Evolutionary conservation across 1,284 basidiomycete genomes (phyloP).

Genomic region (Coriolopsis trogii): DNA sequence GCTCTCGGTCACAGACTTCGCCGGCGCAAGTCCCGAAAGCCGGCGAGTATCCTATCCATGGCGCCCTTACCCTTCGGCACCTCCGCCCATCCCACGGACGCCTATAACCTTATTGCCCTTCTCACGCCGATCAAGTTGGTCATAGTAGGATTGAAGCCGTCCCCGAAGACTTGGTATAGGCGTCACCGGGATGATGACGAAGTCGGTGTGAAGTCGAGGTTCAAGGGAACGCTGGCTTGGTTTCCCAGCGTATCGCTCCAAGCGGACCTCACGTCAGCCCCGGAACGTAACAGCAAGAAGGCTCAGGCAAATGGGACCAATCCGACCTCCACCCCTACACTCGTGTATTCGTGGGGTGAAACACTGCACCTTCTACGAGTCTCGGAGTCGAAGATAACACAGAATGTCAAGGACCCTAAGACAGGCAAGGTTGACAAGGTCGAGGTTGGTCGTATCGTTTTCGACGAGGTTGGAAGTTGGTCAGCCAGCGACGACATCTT

Average conservation of each 20-base stretch:
- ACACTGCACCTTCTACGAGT: constrained; percentile 68
- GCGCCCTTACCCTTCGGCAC: constrained; percentile 85
- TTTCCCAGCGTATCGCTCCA: constrained; percentile 57
- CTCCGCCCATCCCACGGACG: constrained; percentile 76
- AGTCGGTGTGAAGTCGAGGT: constrained; percentile 44
- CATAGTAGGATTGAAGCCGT: constrained; percentile 90
- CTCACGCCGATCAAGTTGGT: constrained; percentile 92
- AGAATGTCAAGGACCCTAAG: constrained; percentile 53
- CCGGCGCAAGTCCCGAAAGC: constrained; percentile 41
- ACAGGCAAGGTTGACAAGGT: constrained; percentile 61
- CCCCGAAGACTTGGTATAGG: constrained; percentile 92
- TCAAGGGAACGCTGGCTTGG: constrained; percentile 76
- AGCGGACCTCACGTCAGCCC: constrained; percentile 15
- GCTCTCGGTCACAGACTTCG: constrained; percentile 28
- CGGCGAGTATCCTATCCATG: constrained; percentile 76
- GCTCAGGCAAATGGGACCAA: constrained; percentile 25
- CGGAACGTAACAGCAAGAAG: constrained; percentile 35
- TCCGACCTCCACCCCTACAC: constrained; percentile 48
- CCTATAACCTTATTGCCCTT: constrained; percentile 85
- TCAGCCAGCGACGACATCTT: constrained; percentile 58
- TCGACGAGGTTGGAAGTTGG: constrained; percentile 61
- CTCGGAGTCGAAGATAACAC: constrained; percentile 59
- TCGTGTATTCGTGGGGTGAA: constrained; percentile 86
- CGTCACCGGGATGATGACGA: constrained; percentile 63
- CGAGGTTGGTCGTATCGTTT: constrained; percentile 65